phyloP scores from a whole-genome alignment of 371 early-diverging fungal genomes.

The Umbelopsis sp. region DNA sequence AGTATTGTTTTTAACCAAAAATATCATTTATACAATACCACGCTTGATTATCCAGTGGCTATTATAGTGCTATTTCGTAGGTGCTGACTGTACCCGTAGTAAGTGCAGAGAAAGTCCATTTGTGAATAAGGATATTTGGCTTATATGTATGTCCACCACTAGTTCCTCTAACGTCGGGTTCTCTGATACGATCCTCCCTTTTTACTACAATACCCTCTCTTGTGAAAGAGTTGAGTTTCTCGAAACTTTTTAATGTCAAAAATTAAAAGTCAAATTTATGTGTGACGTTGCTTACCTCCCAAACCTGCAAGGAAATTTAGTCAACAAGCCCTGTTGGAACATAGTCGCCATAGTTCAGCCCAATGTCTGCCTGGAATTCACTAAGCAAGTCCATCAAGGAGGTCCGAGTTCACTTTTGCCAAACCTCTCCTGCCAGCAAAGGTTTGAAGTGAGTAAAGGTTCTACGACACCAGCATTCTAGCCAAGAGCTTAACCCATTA shows the following conservation, averaged over 20 bases:
- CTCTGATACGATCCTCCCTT: too few relatives aligned
- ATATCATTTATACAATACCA: too few relatives aligned
- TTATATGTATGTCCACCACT: too few relatives aligned
- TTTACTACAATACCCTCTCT: too few relatives aligned
- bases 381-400: constrained; percentile 79
- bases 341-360: constrained; percentile 15
- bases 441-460: constrained; percentile 74
- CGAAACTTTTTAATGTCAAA: not conserved
- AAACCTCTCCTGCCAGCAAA: constrained; percentile 80
- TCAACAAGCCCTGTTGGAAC: constrained; percentile 5
- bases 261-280: not conserved
- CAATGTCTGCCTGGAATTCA: constrained; percentile 50
- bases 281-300: not conserved
- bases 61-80: too few relatives aligned
- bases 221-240: too few relatives aligned
- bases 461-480: not conserved
- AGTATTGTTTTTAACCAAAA: too few relatives aligned
- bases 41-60: too few relatives aligned
- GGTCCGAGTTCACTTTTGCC: constrained; percentile 90
- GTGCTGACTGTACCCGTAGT: too few relatives aligned
- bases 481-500: not conserved
- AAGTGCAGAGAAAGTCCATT: too few relatives aligned
- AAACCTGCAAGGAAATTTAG: not conserved
- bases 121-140: too few relatives aligned
- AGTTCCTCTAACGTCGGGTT: too few relatives aligned